Conservation (phyloP, 352 stramenopile species). For the Pythium apleroticum region DNA sequence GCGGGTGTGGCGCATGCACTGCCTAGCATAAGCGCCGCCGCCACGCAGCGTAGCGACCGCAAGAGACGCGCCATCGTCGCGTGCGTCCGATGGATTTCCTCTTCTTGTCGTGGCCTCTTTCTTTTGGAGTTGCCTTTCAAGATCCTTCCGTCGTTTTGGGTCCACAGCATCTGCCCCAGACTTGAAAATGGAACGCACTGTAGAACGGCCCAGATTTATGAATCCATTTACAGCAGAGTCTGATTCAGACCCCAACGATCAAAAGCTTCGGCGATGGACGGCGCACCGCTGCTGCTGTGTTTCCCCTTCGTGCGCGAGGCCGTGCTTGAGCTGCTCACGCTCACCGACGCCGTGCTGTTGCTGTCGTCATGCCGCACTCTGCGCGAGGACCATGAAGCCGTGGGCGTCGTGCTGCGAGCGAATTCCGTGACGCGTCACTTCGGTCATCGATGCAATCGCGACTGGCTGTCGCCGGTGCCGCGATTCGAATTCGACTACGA, state of each 20-base stretch:
- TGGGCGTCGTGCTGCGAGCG: background rate
- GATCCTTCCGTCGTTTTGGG: slow-evolving; percentile 5
- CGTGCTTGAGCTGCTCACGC: background rate
- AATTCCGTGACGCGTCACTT: background rate
- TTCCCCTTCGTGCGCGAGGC: background rate
- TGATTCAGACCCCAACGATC: too few relatives aligned
- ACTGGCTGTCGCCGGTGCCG: background rate
- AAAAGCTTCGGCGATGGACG: too few relatives aligned
- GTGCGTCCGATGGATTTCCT: background rate
- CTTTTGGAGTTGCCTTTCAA: slow-evolving; percentile 10
- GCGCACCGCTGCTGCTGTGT: background rate
- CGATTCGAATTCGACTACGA: background rate
- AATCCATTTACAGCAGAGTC: too few relatives aligned
- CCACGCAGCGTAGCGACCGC: background rate
- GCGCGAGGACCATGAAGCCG: background rate
- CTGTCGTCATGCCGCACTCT: background rate
- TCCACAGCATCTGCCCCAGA: too few relatives aligned
- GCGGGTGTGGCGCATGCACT: background rate
- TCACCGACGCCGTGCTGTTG: background rate
- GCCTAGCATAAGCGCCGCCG: background rate
- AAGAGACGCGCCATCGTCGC: background rate
- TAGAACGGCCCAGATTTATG: background rate
- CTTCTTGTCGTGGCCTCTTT: background rate
- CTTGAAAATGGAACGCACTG: too few relatives aligned
- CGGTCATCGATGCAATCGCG: background rate